Conservation (phyloP, 805 yeast genomes). For the Candida corydali region DNA sequence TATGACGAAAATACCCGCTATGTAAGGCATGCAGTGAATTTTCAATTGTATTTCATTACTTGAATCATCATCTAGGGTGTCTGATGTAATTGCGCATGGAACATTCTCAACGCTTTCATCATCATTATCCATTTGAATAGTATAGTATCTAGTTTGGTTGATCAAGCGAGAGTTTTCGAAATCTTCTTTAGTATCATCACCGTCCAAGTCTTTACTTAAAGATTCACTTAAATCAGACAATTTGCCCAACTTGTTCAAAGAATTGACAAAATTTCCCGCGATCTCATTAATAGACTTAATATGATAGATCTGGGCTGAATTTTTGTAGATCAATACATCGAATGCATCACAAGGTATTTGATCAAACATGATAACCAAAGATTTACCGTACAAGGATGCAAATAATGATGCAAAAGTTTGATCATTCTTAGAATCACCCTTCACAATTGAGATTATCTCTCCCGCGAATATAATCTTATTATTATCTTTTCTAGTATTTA, state of each 20-base stretch:
- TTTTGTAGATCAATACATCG: conserved; percentile 42
- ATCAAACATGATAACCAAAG: conserved; percentile 81
- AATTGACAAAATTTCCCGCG: conserved; percentile 31
- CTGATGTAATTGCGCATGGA: conserved; percentile 73
- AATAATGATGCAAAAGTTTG: conserved; percentile 74
- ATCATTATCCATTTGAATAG: conserved; percentile 43
- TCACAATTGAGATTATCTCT: conserved; percentile 74
- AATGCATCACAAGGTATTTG: conserved; percentile 68
- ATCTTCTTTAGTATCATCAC: conserved; percentile 16
- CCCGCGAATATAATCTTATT: conserved; percentile 67
- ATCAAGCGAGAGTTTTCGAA: conserved; percentile 28
- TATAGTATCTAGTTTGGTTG: conserved; percentile 61
- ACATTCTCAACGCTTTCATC: too few species aligned
- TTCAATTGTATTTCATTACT: conserved; percentile 51
- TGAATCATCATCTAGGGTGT: conserved; percentile 47
- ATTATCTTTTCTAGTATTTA: conserved; percentile 12
- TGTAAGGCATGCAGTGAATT: conserved; percentile 75
- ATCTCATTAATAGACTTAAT: conserved; percentile 26
- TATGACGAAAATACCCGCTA: conserved; percentile 79
- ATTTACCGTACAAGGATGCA: conserved; percentile 73
- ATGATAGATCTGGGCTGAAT: conserved; percentile 11
- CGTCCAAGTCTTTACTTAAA: conserved; percentile 19
- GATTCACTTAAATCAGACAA: conserved; percentile 24
- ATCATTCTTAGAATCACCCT: conserved; percentile 58
- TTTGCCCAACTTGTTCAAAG: conserved; percentile 13